Evolutionary conservation across 1,139 yeast genomes (phyloP).

Genomic region (Yamadazyma sp.): DNA sequence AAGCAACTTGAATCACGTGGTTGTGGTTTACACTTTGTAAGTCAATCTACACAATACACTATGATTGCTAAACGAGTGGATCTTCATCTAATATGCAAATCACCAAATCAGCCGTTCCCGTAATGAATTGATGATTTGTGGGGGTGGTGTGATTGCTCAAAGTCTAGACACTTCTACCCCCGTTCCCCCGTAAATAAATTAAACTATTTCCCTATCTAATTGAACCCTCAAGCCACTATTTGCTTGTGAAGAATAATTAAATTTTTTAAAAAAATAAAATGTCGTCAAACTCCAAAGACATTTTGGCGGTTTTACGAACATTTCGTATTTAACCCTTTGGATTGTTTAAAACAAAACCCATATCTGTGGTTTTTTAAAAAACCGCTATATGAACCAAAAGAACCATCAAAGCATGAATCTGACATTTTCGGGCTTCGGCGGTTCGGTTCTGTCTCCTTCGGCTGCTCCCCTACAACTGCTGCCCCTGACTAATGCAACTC

Average conservation of each 20-base stretch:
- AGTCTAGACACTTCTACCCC: too few species aligned
- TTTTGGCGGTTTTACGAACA: conserved; percentile 4
- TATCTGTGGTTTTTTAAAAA: background rate
- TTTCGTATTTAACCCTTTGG: conserved; percentile 5
- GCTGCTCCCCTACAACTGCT: background rate
- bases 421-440: background rate
- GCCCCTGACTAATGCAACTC: too few species aligned
- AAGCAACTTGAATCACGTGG: background rate
- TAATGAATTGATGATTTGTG: too few species aligned
- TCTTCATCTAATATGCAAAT: background rate
- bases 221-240: background rate
- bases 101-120: background rate
- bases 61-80: background rate
- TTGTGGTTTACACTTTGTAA: too few species aligned
- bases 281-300: background rate
- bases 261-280: background rate
- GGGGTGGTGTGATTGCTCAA: too few species aligned
- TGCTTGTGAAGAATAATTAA: background rate
- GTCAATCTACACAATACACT: background rate
- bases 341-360: background rate
- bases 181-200: background rate
- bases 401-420: conserved; percentile 4
- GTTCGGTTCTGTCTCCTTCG: background rate
- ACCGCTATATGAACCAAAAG: conserved; percentile 1
- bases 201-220: background rate